Evolutionary conservation across 495 filamentous ascomycete genomes (phyloP), one percentile per base, ranked within the genome.

Genomic region (Monascus purpureus): DNA sequence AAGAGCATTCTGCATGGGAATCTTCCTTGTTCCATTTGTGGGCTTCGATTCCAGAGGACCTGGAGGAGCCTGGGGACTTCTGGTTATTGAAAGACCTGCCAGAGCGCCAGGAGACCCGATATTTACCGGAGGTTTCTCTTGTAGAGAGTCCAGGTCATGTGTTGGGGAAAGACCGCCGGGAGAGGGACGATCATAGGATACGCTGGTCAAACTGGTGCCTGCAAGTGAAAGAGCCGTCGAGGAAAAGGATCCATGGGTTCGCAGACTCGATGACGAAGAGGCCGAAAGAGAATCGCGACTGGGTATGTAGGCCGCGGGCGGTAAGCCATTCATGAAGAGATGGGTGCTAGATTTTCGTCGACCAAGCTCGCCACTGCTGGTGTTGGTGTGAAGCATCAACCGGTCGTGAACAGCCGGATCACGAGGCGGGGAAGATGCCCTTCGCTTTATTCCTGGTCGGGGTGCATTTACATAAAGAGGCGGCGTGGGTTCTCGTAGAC

Each of bases 341-440:
- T 73, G 65, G 25, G 68, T 65, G 19, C 65, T 69, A 14, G 76
- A 71, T 37, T 80, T 70, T 38, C 82, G 66, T 43, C 79, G 70
- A 24, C 73, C 68, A 25, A 76, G 43, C 45, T 90, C 82, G 41
- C 68, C 73, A 19, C 70, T 70, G 34, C 68, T 77, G 18, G 59
- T 57, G 2, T 49, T 55, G 9, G 63, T 57, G 37, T 75, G 69
- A 35, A 79, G 47, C 3, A 67, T 48, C 26, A 61, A 64, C 18
- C 69, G 55, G 42, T 85, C 82, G 17, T 83, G 80, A n/a, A 63
- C 59, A 7, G 75, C 72, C 19, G 81, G 78, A 31, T 86, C 83
- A 4, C 72, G 70, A 9, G 76, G 80, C 15, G 83, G 81, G 15
- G 82, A 87, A 2, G 82, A 85, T 15, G 85, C 84, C 33, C 82